Evolutionary conservation across 139 green algal species (phyloP), one percentile per base, ranked within the genome.

Genomic region (Asterochloris sp.): DNA sequence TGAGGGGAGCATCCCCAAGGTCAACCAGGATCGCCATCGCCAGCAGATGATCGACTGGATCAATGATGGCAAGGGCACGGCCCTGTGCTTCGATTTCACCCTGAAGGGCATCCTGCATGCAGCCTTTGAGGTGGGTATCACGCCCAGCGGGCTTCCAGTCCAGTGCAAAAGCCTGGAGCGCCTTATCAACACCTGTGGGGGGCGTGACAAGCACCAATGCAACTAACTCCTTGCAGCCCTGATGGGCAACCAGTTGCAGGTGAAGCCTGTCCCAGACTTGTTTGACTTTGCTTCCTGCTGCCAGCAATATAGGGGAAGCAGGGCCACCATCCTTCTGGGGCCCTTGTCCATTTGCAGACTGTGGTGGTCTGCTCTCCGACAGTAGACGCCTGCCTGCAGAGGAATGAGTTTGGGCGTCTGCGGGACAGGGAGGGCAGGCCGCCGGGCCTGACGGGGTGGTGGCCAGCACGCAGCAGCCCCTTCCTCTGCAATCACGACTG

Each of bases 61-160:
- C 76, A 95, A 99, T 86, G 76, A 83, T 29, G 98, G 95, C 4
- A 95, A 94, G 13, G 95, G 93, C 82, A 98, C 94, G 60, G 83
- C 89, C 10, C 93, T 92, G 2, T 96, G 96, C 38, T 99, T 99
- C 86, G 96, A 99, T 90, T 98, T 99, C 94, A 99, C 96, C 68
- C 97, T 92, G 80, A 99, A 99, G 87, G 97, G 91, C 62, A 54
- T 54, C 38, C 38, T 54, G 38, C 38, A 54, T 54, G 38, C 38
- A 54, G 75, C 66, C 66, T 21, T 73, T 21, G 21, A 73, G 66
- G 21, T 73, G 19, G 66, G 19, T 21, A 2, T 6, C 38, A 54
- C 38, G 38, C 38, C 38, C 38, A 54, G 38, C 38, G 38, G 38
- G 6, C 38, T 54, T 54, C 38, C 4, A 6, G 38, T 54, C 38